These are phyloP conservation scores for Zoysia pacifica DNA, from an alignment of 176 grass and related monocot species.

Conservation along the genomic window DNA sequence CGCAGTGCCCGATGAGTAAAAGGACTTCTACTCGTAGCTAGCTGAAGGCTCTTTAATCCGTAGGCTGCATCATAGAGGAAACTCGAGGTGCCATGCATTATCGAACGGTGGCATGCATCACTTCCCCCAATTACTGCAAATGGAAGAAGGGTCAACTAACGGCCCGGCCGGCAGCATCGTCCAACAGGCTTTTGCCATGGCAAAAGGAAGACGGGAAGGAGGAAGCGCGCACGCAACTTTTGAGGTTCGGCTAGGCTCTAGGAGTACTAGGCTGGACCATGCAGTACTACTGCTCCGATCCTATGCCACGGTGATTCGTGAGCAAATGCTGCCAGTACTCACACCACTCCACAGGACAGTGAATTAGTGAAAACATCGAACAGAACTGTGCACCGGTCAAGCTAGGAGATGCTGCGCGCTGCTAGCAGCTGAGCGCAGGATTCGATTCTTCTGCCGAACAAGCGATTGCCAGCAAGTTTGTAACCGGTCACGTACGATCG, in stretches of 20 bases:
- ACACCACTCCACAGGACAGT: no score
- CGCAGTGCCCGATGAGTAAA: constrained; percentile 9
- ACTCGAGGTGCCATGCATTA: constrained; percentile 3
- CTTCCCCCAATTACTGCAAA: constrained; percentile 27
- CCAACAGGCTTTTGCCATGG: constrained; percentile 24
- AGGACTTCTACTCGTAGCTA: background rate
- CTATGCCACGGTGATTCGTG: constrained; percentile 17
- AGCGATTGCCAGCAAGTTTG: background rate
- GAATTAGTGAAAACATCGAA: no score
- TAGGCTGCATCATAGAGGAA: constrained; percentile 25
- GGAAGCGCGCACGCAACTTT: constrained; percentile 14
- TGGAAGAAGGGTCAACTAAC: constrained; percentile 36
- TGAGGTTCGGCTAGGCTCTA: constrained; percentile 31
- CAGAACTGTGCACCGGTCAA: no score
- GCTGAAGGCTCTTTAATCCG: constrained; percentile 35
- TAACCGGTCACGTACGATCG: no score
- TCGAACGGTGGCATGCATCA: constrained; percentile 1
- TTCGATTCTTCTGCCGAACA: constrained; percentile 26
- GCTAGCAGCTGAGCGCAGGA: background rate
- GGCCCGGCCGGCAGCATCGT: constrained; percentile 33
- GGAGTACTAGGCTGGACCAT: constrained; percentile 35
- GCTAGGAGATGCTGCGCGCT: no score
- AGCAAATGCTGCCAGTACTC: background rate
- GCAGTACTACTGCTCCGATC: background rate
- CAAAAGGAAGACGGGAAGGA: background rate